Evolutionary conservation across 1,284 basidiomycete species (phyloP).

Genomic region (Sparassis latifolia): DNA sequence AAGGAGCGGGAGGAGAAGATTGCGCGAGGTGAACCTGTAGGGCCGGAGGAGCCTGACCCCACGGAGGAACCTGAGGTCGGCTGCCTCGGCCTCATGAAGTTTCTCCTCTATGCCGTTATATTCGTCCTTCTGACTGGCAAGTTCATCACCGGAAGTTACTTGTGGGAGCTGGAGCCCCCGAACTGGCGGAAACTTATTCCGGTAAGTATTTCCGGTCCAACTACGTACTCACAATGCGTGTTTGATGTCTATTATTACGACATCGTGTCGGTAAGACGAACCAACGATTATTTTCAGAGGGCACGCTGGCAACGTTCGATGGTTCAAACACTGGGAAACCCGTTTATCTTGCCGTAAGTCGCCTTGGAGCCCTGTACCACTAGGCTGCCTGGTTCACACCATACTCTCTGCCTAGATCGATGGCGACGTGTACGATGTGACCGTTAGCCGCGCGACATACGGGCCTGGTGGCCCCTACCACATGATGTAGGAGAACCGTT

Average conservation of each 20-base stretch:
- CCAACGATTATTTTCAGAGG: conserved; percentile 70
- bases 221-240: background rate
- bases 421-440: conserved; percentile 91
- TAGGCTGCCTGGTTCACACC: background rate
- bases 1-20: conserved; percentile 66
- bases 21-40: conserved; percentile 65
- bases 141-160: conserved; percentile 75
- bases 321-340: conserved; percentile 67
- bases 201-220: conserved; percentile 13
- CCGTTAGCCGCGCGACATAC: conserved; percentile 71
- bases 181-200: conserved; percentile 20
- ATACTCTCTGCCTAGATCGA: conserved; percentile 55
- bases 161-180: conserved; percentile 63
- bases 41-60: conserved; percentile 65
- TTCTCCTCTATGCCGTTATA: conserved; percentile 51
- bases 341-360: conserved; percentile 77
- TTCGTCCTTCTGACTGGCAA: conserved; percentile 59
- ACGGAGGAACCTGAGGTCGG: conserved; percentile 63
- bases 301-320: conserved; percentile 65
- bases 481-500: conserved; percentile 55
- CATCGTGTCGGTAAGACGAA: conserved; percentile 29
- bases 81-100: conserved; percentile 58
- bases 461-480: conserved; percentile 86
- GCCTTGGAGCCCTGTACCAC: background rate
- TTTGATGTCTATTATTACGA: background rate